phyloP scores from a whole-genome alignment of 108 stramenopile genomes.

The Cylindrotheca fusiformis region DNA sequence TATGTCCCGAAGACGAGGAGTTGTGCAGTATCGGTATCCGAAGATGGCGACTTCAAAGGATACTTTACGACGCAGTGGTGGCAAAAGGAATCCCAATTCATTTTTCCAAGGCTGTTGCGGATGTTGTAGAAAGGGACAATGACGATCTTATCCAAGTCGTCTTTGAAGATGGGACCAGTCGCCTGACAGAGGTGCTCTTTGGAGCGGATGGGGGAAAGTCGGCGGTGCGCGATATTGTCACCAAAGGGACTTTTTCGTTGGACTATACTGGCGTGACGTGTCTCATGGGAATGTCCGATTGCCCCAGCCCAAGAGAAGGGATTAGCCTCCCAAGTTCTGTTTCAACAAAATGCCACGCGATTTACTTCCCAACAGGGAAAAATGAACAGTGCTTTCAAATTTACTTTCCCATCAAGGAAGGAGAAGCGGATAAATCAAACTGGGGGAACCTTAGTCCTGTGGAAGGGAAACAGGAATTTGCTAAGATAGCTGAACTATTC shows the following conservation, averaged over 20 bases:
- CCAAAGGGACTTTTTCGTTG: background rate
- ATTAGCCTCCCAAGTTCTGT: constrained; percentile 52
- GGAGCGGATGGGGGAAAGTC: constrained; percentile 66
- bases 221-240: constrained; percentile 36
- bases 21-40: constrained; percentile 52
- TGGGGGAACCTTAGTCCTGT: constrained; percentile 52
- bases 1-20: constrained; percentile 23
- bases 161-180: constrained; percentile 47
- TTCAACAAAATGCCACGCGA: constrained; percentile 55
- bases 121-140: constrained; percentile 9
- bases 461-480: constrained; percentile 42
- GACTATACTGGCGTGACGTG: constrained; percentile 52
- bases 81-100: constrained; percentile 43
- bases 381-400: constrained; percentile 61
- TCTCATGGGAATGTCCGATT: constrained; percentile 55
- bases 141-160: constrained; percentile 9
- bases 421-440: constrained; percentile 31
- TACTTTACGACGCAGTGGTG: constrained; percentile 39
- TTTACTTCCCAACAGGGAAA: constrained; percentile 46
- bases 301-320: constrained; percentile 24
- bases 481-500: constrained; percentile 32
- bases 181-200: constrained; percentile 33
- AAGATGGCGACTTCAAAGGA: constrained; percentile 55
- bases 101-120: constrained; percentile 17
- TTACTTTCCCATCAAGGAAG: constrained; percentile 44